phyloP scores from a whole-genome alignment of 208 protist genomes.

The Dictyostelium gargantuum region DNA sequence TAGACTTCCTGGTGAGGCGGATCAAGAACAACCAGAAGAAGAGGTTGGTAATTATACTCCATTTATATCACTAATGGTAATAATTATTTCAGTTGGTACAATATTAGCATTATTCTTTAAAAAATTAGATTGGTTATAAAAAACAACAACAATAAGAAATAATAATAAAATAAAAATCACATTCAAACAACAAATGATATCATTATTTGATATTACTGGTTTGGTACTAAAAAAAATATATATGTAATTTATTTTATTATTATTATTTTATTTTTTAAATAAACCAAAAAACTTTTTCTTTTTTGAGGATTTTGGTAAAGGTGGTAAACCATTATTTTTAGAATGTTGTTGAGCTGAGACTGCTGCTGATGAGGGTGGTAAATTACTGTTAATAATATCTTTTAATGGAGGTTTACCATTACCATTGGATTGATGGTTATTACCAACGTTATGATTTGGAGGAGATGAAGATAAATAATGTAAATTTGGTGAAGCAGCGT shows the following conservation, averaged over 20 bases:
- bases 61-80: background rate
- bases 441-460: background rate
- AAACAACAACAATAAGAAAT: background rate
- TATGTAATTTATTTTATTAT: too few species aligned
- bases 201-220: too few species aligned
- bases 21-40: background rate
- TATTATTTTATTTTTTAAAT: slow-evolving; percentile 5
- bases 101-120: background rate
- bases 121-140: slow-evolving; percentile 13
- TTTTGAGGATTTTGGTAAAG: background rate
- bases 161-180: background rate
- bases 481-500: background rate
- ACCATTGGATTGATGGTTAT: background rate
- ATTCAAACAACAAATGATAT: too few species aligned
- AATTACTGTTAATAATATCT: background rate
- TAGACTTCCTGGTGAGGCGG: background rate
- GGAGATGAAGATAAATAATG: background rate
- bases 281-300: slow-evolving; percentile 26
- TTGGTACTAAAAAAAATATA: too few species aligned
- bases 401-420: background rate
- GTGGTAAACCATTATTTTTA: slow-evolving; percentile 1
- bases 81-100: background rate
- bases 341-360: background rate
- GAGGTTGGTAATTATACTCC: background rate
- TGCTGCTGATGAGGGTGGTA: background rate